Evolutionary conservation across 345 rosid genomes (phyloP).

Genomic region (Ailanthus altissimus): DNA sequence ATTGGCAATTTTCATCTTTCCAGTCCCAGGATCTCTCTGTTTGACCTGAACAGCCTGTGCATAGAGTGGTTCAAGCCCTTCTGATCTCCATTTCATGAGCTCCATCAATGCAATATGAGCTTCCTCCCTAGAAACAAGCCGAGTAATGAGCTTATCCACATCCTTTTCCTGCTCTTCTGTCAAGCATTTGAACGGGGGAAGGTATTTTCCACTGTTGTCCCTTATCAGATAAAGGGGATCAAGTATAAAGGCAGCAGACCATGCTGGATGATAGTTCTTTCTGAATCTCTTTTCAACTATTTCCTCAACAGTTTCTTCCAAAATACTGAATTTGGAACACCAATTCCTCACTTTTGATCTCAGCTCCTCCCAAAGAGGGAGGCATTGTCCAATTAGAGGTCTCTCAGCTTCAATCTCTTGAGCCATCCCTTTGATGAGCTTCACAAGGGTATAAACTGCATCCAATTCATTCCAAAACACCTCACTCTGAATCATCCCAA

Average conservation of each 20-base stretch:
- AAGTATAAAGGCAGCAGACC: constrained; percentile 63
- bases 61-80: constrained; percentile 59
- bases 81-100: constrained; percentile 67
- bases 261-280: constrained; percentile 61
- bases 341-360: constrained; percentile 54
- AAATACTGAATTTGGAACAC: constrained; percentile 46
- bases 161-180: constrained; percentile 59
- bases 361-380: constrained; percentile 59
- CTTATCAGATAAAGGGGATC: constrained; percentile 50
- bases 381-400: constrained; percentile 56
- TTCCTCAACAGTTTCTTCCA: constrained; percentile 45
- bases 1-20: constrained; percentile 60
- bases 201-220: constrained; percentile 51
- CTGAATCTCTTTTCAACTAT: constrained; percentile 54
- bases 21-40: constrained; percentile 51
- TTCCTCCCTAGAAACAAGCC: constrained; percentile 53
- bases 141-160: constrained; percentile 52
- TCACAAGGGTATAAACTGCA: constrained; percentile 49
- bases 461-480: constrained; percentile 57
- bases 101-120: constrained; percentile 58
- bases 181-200: constrained; percentile 60
- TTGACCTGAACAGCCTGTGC: constrained; percentile 67
- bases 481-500: constrained; percentile 43
- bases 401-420: constrained; percentile 50
- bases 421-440: constrained; percentile 51